Conservation (phyloP, 2,329 filamentous ascomycete species). For the Thielaviopsis ethacetica region DNA sequence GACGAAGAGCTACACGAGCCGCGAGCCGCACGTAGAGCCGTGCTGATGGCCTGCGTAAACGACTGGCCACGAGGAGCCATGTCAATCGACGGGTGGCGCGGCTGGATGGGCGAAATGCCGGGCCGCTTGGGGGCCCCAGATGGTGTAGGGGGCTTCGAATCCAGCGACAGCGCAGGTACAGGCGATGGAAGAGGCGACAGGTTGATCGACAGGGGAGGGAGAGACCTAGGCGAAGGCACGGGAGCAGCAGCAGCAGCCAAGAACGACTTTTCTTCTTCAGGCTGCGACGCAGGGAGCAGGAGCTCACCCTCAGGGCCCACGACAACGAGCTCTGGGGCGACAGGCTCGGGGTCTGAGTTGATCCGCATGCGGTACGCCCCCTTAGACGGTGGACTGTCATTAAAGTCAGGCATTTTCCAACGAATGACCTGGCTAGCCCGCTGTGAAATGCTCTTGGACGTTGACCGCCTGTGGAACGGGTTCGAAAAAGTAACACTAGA, state of each 20-base stretch:
- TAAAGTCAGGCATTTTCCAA: conserved; percentile 10
- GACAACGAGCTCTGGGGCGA: conserved; percentile 7
- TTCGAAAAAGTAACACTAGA: neutral
- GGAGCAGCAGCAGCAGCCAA: neutral
- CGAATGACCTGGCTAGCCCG: conserved; percentile 3
- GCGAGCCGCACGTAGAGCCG: conserved; percentile 7
- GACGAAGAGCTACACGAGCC: conserved; percentile 13
- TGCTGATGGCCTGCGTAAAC: neutral
- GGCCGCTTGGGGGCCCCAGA: conserved; percentile 3
- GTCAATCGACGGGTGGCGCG: conserved; percentile 14
- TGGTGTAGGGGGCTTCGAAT: neutral
- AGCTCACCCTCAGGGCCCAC: neutral
- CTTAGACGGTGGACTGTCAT: neutral
- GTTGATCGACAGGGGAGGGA: neutral
- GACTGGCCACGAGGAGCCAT: conserved; percentile 17
- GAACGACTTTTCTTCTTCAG: neutral
- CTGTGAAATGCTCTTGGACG: neutral
- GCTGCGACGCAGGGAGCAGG: neutral
- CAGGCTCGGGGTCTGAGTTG: conserved; percentile 7
- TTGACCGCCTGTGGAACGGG: neutral
- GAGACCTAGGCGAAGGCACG: neutral
- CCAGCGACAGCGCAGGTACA: neutral
- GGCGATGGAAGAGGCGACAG: neutral
- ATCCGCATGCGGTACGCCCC: conserved; percentile 3
- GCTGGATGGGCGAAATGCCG: conserved; percentile 1